Conservation (phyloP, 495 filamentous ascomycete genomes). For the Neurospora tetrasperma region DNA sequence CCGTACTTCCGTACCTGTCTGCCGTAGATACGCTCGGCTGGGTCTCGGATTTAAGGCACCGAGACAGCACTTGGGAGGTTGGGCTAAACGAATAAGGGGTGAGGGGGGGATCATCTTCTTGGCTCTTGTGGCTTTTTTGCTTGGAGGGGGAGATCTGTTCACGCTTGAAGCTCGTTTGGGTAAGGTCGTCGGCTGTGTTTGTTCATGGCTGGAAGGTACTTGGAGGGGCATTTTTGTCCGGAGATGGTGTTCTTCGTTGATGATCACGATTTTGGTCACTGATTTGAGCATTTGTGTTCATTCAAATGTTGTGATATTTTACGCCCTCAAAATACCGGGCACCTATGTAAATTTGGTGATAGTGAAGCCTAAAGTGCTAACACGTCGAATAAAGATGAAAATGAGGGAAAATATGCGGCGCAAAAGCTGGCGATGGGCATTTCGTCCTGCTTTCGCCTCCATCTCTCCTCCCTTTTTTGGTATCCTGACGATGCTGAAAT, state of each 20-base stretch:
- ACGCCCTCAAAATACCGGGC: background rate
- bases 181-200: background rate
- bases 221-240: background rate
- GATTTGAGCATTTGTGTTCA: background rate
- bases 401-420: background rate
- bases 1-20: background rate
- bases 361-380: background rate
- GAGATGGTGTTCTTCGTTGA: background rate
- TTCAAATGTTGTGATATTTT: background rate
- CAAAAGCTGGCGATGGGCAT: background rate
- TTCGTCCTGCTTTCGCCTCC: background rate
- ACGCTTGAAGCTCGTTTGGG: background rate
- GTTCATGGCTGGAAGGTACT: background rate
- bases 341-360: rapidly evolving
- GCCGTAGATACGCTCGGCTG: background rate
- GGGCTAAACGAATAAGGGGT: background rate
- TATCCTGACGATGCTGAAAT: background rate
- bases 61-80: background rate
- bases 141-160: background rate
- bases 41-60: background rate
- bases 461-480: background rate
- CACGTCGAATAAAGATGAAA: background rate
- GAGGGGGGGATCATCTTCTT: background rate
- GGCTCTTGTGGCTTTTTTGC: background rate
- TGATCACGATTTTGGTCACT: background rate